Evolutionary conservation across 768 basidiomycete genomes (phyloP).

Genomic region (Hysterangium stoloniferum): DNA sequence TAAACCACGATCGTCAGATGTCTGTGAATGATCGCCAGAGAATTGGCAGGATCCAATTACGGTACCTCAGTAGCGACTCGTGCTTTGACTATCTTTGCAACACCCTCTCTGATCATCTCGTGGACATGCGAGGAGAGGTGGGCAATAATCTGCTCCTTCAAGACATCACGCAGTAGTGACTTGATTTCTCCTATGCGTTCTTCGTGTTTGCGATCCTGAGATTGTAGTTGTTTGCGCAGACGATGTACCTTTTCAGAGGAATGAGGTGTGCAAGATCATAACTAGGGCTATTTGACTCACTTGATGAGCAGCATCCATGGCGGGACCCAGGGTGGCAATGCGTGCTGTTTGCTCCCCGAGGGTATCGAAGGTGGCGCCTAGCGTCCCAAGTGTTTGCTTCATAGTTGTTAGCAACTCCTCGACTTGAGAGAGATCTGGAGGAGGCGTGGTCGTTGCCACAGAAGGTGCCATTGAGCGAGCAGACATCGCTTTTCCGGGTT

Average conservation of each 20-base stretch:
- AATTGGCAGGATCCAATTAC: neutral
- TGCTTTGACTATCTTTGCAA: constrained; percentile 32
- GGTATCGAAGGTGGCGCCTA: constrained; percentile 37
- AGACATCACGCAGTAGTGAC: constrained; percentile 27
- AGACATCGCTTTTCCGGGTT: constrained; percentile 4
- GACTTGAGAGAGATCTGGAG: constrained; percentile 35
- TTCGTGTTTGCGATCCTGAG: constrained; percentile 34
- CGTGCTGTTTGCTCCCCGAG: constrained; percentile 39
- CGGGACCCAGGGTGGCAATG: constrained; percentile 36
- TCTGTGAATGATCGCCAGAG: neutral
- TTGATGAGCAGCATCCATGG: constrained; percentile 37
- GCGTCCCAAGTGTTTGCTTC: constrained; percentile 33
- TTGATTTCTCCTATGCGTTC: constrained; percentile 30
- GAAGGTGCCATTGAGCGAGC: constrained; percentile 1
- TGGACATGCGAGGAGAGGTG: constrained; percentile 32
- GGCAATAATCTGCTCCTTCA: constrained; percentile 36
- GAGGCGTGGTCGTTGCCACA: constrained; percentile 10
- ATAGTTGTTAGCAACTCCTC: constrained; percentile 39
- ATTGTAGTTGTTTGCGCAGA: constrained; percentile 30
- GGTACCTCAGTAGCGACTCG: constrained; percentile 38
- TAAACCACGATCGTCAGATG: constrained; percentile 16
- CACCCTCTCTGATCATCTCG: constrained; percentile 26
- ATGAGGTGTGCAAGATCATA: neutral
- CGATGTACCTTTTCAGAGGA: constrained; percentile 36
- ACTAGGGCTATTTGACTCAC: constrained; percentile 22